phyloP scores from a whole-genome alignment of 2,329 filamentous ascomycete species.

The Neurospora crassa region DNA sequence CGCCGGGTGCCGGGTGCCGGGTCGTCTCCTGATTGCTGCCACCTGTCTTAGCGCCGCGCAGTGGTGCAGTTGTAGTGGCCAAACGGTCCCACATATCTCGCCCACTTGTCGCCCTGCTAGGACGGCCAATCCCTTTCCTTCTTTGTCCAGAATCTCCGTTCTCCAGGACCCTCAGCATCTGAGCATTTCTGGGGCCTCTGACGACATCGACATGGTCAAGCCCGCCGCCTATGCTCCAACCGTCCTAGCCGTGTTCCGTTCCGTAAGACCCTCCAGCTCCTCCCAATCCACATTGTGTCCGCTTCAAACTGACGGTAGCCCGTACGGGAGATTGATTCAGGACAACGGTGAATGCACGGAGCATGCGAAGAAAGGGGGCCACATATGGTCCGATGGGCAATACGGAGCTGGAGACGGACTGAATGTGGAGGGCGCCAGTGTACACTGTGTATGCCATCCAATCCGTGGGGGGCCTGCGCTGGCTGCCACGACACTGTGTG shows the following conservation, averaged over 20 bases:
- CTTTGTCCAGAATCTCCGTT: constrained; percentile 3
- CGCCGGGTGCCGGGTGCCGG: neutral
- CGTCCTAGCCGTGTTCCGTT: neutral
- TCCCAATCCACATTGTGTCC: neutral
- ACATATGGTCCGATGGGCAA: neutral
- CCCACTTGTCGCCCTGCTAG: neutral
- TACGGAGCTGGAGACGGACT: neutral
- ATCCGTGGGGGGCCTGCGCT: neutral
- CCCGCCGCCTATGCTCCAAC: neutral
- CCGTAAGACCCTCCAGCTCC: neutral
- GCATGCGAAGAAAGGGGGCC: neutral
- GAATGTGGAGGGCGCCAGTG: no score
- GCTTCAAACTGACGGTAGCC: neutral
- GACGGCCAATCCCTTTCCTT: constrained; percentile 2
- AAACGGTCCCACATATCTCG: neutral
- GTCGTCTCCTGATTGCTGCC: neutral
- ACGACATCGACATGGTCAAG: constrained; percentile 11
- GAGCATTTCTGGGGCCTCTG: constrained; percentile 7
- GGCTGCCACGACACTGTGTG: neutral
- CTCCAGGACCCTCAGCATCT: neutral
- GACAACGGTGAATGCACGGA: neutral
- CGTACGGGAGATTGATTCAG: neutral
- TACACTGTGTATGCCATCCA: no score
- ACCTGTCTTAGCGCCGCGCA: neutral
- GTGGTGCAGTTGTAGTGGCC: neutral